These are phyloP conservation scores for Boletellus ananiceps DNA, from an alignment of 768 basidiomycete species.

Conservation along the genomic window DNA sequence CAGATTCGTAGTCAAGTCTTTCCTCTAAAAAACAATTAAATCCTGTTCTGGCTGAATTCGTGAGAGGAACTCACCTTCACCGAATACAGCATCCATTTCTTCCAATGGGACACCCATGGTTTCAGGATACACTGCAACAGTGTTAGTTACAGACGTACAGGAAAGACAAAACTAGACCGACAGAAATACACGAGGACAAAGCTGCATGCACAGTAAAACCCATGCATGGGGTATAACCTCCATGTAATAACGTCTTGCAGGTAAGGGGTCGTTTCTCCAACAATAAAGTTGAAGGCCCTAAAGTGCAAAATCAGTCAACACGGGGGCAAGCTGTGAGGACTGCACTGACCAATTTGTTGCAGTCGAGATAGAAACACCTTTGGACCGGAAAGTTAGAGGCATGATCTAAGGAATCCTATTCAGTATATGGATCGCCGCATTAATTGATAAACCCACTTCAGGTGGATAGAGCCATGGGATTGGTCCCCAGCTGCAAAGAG, in stretches of 20 bases:
- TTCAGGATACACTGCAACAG: conserved; percentile 68
- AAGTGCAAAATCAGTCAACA: conserved; percentile 10
- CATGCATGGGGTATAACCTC: conserved; percentile 95
- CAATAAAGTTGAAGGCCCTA: conserved; percentile 82
- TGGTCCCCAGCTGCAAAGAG: conserved; percentile 63
- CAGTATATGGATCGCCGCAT: background rate
- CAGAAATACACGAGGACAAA: conserved; percentile 82
- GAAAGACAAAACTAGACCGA: conserved; percentile 36
- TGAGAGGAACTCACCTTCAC: conserved; percentile 55
- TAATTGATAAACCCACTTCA: conserved; percentile 45
- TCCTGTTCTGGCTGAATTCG: conserved; percentile 11
- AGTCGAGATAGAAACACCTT: conserved; percentile 93
- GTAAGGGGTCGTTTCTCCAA: conserved; percentile 83
- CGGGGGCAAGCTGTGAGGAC: background rate
- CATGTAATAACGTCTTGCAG: conserved; percentile 86
- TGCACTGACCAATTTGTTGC: conserved; percentile 64
- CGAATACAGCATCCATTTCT: conserved; percentile 88
- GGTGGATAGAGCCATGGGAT: conserved; percentile 86
- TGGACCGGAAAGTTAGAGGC: conserved; percentile 83
- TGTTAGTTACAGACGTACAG: conserved; percentile 6
- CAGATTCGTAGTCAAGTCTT: conserved; percentile 61
- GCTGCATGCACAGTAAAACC: conserved; percentile 84
- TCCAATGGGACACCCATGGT: conserved; percentile 84
- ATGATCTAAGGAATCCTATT: conserved; percentile 58
- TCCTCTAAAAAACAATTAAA: conserved; percentile 40